Evolutionary conservation across 225 moss, liverwort and hornwort species (phyloP).

Genomic region (Thuidium tamariscinum): DNA sequence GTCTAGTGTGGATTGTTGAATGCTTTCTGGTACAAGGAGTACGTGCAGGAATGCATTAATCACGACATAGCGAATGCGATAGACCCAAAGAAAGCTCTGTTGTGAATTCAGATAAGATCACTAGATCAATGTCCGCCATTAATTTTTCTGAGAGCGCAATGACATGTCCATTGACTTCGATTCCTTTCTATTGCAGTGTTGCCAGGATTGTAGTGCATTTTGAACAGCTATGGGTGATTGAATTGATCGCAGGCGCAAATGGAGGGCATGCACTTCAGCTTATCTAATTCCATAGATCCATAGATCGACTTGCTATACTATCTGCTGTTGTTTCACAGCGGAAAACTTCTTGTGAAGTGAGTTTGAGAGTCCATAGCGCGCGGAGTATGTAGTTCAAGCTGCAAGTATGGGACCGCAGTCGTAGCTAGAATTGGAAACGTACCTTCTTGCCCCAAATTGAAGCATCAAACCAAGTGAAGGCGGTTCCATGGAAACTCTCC

Average conservation of each 20-base stretch:
- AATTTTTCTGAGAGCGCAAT: background rate
- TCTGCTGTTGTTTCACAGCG: background rate
- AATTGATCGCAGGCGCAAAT: background rate
- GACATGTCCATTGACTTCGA: background rate
- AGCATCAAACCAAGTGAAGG: background rate
- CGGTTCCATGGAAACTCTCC: background rate
- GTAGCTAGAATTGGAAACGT: background rate
- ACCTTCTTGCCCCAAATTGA: background rate
- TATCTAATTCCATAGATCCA: too few species aligned
- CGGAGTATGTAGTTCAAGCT: background rate
- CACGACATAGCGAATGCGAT: background rate
- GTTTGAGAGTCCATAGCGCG: background rate
- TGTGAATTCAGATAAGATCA: background rate
- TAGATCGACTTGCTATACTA: background rate
- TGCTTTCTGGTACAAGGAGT: background rate
- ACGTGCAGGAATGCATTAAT: background rate
- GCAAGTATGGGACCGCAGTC: background rate
- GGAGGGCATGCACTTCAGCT: background rate
- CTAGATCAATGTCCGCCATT: background rate
- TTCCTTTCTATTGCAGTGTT: background rate
- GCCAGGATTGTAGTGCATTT: background rate
- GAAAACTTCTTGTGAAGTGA: background rate
- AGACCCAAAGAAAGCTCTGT: background rate
- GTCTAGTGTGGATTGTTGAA: background rate
- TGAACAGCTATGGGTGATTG: background rate